Evolutionary conservation across 768 basidiomycete genomes (phyloP), one percentile per base, ranked within the genome.

Genomic region (Suillus ampliporus): DNA sequence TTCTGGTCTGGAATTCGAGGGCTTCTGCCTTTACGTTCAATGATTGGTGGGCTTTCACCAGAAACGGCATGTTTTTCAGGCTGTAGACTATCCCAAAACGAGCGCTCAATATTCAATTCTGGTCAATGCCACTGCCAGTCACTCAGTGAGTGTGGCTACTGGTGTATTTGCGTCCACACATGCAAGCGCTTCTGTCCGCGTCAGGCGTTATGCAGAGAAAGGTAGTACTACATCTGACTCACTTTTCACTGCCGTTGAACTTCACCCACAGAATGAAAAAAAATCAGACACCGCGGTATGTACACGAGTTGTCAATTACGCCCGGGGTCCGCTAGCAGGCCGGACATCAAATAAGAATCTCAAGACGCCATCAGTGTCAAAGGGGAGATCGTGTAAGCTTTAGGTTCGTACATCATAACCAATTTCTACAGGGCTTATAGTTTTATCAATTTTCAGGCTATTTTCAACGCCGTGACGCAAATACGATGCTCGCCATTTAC

Each of bases 1-100:
- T 56, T 56, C 54, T 56, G 54, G 54, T 3, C 34, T 40, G 37
- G 37, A 37, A 35, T 51, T 51, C 50, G 11, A 53, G 19, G 23
- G 15, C 15, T 54, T 15, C 21, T 47, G 17, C 17, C 26, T 56
- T 56, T 40, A 56, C 53, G 53, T 56, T 40, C 37, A 26, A 54
- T 31, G 26, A 54, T 26, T 38, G 37, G 5, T 13, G 38, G 9
- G 54, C 23, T 40, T 19, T 56, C 37, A 26, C 17, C 17, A 19
- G 26, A 46, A 46, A 21, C 37, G 17, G 37, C 54, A 40, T 26
- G 54, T 38, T 56, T 9, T 38, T 19, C 26, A 50, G 47, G 48
- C 23, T 37, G 35, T 21, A 31, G 17, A 28, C 48, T 31, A 35
- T n/a, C 51, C 31, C 34, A 35, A 34, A 51, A 21, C 52, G 8